Evolutionary conservation across 768 basidiomycete genomes (phyloP).

Genomic region (Lactarius trivialis): DNA sequence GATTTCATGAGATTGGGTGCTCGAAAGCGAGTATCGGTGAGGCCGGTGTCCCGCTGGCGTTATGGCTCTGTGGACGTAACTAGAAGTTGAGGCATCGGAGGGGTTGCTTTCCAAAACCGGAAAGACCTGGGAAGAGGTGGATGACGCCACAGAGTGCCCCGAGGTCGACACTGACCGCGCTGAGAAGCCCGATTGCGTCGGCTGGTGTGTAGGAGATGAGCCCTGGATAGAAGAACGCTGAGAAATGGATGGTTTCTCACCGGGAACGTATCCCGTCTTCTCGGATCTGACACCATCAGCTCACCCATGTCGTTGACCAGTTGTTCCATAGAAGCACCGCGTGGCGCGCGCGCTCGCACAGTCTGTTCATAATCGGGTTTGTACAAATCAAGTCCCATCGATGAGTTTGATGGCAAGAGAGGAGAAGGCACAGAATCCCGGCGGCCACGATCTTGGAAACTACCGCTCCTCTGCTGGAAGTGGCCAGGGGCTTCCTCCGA

Average conservation of each 20-base stretch:
- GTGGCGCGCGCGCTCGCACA: constrained; percentile 26
- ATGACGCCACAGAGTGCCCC: constrained; percentile 9
- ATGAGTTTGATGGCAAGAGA: constrained; percentile 54
- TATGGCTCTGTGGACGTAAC: constrained; percentile 10
- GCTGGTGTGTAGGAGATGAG: neutral
- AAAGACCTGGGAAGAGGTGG: constrained; percentile 29
- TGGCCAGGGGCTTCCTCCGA: constrained; percentile 21
- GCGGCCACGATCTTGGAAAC: constrained; percentile 33
- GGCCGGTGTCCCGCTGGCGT: constrained; percentile 18
- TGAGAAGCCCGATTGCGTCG: constrained; percentile 7
- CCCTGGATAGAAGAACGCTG: neutral
- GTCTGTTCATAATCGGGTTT: constrained; percentile 65
- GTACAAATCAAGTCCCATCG: constrained; percentile 61
- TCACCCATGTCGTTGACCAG: constrained; percentile 63
- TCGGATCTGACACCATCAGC: constrained; percentile 45
- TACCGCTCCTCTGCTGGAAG: constrained; percentile 30
- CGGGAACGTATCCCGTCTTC: constrained; percentile 51
- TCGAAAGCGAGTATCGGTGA: constrained; percentile 23
- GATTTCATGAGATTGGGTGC: constrained; percentile 29
- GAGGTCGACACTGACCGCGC: constrained; percentile 18
- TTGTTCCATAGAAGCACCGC: constrained; percentile 41
- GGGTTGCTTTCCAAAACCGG: constrained; percentile 32
- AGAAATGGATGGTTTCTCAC: constrained; percentile 30
- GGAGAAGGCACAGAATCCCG: constrained; percentile 56
- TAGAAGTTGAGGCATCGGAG: constrained; percentile 25